Percentiles rank a stretch among this genome's conserved stretches.
phyloP scores from a whole-genome alignment of 2,329 filamentous ascomycete species.

The Cordyceps cicadae region DNA sequence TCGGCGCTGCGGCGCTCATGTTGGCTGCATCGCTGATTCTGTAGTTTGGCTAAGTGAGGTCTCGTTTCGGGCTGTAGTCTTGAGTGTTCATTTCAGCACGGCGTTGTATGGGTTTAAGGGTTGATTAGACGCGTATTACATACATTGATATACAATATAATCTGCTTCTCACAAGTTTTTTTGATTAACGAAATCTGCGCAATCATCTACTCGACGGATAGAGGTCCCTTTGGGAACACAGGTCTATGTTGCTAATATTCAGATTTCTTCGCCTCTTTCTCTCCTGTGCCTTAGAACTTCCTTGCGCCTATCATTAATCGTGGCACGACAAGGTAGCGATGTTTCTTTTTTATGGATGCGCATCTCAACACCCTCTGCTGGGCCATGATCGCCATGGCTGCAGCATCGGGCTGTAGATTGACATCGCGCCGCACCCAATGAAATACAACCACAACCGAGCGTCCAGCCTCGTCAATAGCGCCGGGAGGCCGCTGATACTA shows the following conservation, averaged over 20 bases:
- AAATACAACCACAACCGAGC: neutral
- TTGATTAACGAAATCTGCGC: no score
- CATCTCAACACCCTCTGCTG: neutral
- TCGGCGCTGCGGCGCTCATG: conserved; percentile 15
- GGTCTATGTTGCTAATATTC: no score
- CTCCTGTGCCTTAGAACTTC: no score
- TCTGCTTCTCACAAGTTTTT: neutral
- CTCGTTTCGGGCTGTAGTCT: neutral
- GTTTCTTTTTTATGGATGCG: no score
- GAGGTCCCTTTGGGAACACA: no score
- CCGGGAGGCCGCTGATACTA: conserved; percentile 1
- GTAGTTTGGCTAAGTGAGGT: neutral
- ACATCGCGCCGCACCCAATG: neutral
- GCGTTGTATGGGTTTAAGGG: neutral
- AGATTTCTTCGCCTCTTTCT: no score
- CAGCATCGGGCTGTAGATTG: neutral
- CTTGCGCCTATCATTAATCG: neutral
- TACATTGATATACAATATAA: neutral
- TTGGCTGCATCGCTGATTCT: conserved; percentile 15
- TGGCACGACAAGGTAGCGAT: neutral
- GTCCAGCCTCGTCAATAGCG: neutral
- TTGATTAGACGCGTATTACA: neutral
- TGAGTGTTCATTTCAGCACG: neutral
- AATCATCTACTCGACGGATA: no score
- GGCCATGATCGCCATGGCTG: neutral